Evolutionary conservation across 2,329 filamentous ascomycete genomes (phyloP).

Genomic region (Mycosphaerelloides madeirae): DNA sequence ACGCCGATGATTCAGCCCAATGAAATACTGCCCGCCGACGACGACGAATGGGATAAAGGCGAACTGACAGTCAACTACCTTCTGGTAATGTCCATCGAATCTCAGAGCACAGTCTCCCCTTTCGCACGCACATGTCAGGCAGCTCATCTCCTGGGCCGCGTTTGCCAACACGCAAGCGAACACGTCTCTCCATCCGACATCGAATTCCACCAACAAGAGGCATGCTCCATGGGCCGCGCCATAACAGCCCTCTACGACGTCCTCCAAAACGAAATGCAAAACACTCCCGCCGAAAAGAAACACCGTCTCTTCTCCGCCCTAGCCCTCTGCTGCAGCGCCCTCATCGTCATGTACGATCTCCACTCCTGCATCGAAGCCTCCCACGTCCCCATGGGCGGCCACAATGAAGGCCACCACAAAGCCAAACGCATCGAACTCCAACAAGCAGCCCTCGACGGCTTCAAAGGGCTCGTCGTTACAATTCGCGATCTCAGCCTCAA

Average conservation of each 20-base stretch:
- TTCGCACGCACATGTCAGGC: neutral
- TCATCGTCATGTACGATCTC: constrained; percentile 17
- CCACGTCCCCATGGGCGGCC: constrained; percentile 11
- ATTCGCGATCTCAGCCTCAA: neutral
- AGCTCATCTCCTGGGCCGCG: neutral
- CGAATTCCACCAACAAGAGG: neutral
- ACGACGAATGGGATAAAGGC: neutral
- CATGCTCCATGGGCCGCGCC: neutral
- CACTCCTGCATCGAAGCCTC: constrained; percentile 20
- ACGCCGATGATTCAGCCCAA: neutral
- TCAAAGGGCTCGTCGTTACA: neutral
- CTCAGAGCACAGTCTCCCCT: neutral
- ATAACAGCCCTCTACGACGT: neutral
- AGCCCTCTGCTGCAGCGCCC: constrained; percentile 12
- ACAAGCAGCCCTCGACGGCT: constrained; percentile 16
- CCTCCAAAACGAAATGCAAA: neutral
- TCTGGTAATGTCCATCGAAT: neutral
- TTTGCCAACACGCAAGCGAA: neutral
- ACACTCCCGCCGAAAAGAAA: neutral
- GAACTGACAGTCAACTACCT: neutral
- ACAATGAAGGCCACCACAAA: constrained; percentile 8
- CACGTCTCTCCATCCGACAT: neutral
- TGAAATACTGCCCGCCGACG: neutral
- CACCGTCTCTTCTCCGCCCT: constrained; percentile 14
- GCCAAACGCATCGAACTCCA: constrained; percentile 18